phyloP scores from a whole-genome alignment of 257 asterid genomes.

The Solanum sitiens region DNA sequence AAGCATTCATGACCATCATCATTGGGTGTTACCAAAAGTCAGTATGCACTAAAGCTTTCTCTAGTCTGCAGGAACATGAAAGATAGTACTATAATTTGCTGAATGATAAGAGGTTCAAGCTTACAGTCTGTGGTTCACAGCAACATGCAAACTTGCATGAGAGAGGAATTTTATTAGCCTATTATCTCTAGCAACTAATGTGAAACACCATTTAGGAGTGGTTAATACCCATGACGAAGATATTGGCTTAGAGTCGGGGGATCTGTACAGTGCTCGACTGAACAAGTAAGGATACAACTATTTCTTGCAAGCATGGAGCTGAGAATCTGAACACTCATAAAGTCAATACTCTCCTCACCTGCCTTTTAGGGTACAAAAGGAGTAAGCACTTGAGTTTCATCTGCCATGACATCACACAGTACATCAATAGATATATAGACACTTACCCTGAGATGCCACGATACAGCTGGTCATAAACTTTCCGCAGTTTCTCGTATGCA shows the following conservation, averaged over 20 bases:
- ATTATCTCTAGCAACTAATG: neutral
- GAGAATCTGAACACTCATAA: neutral
- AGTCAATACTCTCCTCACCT: neutral
- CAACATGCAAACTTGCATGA: neutral
- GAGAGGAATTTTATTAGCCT: neutral
- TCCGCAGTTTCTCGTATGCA: constrained; percentile 85
- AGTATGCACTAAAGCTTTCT: neutral
- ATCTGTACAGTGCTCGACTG: neutral
- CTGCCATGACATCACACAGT: neutral
- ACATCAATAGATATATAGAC: neutral
- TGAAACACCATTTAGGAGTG: neutral
- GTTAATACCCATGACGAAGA: neutral
- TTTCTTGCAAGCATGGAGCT: neutral
- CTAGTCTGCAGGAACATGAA: neutral
- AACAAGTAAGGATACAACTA: neutral
- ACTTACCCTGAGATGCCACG: constrained; percentile 96
- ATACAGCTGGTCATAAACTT: constrained; percentile 77
- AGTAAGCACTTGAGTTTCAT: neutral
- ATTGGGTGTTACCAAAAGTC: neutral
- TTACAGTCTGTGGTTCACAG: neutral
- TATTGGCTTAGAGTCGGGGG: neutral
- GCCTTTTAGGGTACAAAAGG: neutral
- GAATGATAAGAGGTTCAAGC: neutral
- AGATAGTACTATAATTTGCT: neutral
- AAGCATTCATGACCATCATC: neutral